A percentile compares a stretch with the other conserved stretches of the same genome.
Conservation (phyloP, 768 basidiomycete species). For the Tephrocybe sp. region DNA sequence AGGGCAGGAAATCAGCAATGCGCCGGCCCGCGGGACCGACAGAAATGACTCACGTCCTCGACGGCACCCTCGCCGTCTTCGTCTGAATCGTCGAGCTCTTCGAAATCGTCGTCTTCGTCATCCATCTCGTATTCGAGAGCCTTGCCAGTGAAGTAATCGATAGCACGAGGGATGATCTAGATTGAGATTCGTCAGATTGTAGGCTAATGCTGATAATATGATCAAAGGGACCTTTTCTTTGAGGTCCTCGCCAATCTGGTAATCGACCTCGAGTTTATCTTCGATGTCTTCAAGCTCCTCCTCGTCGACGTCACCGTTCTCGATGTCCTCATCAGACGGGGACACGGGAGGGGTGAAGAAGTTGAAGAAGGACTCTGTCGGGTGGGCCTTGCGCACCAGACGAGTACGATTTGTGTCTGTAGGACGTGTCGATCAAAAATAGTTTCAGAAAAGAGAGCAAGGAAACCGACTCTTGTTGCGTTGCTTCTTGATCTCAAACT, state of each 20-base stretch:
- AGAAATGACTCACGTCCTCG: constrained; percentile 46
- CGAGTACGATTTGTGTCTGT: constrained; percentile 84
- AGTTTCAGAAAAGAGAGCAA: neutral
- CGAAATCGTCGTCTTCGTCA: constrained; percentile 56
- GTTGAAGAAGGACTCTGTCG: constrained; percentile 97
- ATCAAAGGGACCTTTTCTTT: constrained; percentile 91
- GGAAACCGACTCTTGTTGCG: constrained; percentile 87
- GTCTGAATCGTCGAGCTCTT: constrained; percentile 59
- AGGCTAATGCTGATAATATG: neutral
- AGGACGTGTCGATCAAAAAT: constrained; percentile 3
- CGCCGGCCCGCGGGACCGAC: neutral
- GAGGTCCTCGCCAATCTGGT: constrained; percentile 97
- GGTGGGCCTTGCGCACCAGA: constrained; percentile 81
- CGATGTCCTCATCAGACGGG: constrained; percentile 66
- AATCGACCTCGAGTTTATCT: constrained; percentile 93
- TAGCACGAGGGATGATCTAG: constrained; percentile 90
- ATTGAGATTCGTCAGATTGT: neutral
- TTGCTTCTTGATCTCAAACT: constrained; percentile 99
- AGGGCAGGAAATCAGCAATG: neutral
- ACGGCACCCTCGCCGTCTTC: constrained; percentile 60
- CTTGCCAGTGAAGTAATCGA: constrained; percentile 98
- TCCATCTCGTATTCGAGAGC: constrained; percentile 79
- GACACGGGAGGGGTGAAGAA: constrained; percentile 88
- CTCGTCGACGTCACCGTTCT: constrained; percentile 73
- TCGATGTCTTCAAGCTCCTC: constrained; percentile 90